Evolutionary conservation across 2,329 filamentous ascomycete species (phyloP).

Genomic region (Fonsecaea pedrosoi): DNA sequence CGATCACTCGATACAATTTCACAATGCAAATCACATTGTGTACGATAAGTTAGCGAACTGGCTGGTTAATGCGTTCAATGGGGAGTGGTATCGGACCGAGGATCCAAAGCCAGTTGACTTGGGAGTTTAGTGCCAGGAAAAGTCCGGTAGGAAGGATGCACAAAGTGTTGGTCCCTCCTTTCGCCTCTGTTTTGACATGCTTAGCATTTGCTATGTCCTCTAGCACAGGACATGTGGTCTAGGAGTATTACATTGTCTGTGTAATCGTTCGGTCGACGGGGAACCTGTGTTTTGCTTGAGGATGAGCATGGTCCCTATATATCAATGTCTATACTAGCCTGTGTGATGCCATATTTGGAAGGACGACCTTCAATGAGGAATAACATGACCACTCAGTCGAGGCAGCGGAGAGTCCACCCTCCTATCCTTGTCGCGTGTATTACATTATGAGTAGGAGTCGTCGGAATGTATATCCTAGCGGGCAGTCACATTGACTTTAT

Average conservation of each 20-base stretch:
- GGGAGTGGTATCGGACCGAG: conserved; percentile 75
- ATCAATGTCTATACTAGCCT: neutral
- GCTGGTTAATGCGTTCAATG: conserved; percentile 97
- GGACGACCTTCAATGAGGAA: neutral
- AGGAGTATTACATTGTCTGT: too few relatives aligned
- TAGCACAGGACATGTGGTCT: neutral
- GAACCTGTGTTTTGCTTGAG: neutral
- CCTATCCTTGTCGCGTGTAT: neutral
- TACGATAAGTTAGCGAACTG: conserved; percentile 89
- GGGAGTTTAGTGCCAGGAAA: neutral
- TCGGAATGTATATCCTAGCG: too few relatives aligned
- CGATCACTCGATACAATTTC: conserved; percentile 93
- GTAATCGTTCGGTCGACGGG: neutral
- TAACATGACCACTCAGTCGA: neutral
- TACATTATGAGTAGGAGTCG: neutral
- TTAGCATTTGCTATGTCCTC: neutral
- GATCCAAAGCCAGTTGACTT: conserved; percentile 32
- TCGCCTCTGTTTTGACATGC: neutral
- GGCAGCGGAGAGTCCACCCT: neutral
- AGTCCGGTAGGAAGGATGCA: neutral
- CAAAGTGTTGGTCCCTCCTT: neutral
- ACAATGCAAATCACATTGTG: conserved; percentile 88
- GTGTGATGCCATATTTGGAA: neutral
- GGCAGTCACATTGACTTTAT: too few relatives aligned
- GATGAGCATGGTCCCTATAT: neutral